Percentiles rank a stretch among this genome's conserved stretches.
Evolutionary conservation across 345 rosid species (phyloP).

Genomic region (Lepidium africanum): DNA sequence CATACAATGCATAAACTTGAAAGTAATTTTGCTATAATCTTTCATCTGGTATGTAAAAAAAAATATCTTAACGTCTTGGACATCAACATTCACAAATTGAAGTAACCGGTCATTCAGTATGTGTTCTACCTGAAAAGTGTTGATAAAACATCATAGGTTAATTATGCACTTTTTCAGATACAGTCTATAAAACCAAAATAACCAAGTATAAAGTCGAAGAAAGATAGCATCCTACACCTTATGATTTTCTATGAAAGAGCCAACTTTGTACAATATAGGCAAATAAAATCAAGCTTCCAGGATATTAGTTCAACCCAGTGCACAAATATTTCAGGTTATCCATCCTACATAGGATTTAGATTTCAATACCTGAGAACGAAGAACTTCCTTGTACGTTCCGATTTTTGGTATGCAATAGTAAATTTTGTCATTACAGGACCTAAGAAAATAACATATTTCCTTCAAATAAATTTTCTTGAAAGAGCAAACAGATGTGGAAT

Average conservation of each 20-base stretch:
- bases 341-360: background rate
- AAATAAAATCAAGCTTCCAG: background rate
- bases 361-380: slow-evolving; percentile 60
- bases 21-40: background rate
- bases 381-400: slow-evolving; percentile 70
- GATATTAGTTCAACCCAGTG: background rate
- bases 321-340: background rate
- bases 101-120: slow-evolving; percentile 52
- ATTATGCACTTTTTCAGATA: background rate
- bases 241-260: background rate
- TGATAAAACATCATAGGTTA: background rate
- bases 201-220: background rate
- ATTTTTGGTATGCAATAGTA: slow-evolving; percentile 67
- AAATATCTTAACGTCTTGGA: slow-evolving; percentile 51
- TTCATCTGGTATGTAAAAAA: background rate
- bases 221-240: background rate
- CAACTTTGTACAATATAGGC: background rate
- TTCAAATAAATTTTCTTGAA: background rate
- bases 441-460: background rate
- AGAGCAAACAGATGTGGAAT: background rate
- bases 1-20: background rate
- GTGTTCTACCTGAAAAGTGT: slow-evolving; percentile 49
- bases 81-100: slow-evolving; percentile 48
- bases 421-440: slow-evolving; percentile 74
- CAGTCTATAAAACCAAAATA: background rate